Conservation (phyloP, 768 basidiomycete species). For the Leccinum arenicola region DNA sequence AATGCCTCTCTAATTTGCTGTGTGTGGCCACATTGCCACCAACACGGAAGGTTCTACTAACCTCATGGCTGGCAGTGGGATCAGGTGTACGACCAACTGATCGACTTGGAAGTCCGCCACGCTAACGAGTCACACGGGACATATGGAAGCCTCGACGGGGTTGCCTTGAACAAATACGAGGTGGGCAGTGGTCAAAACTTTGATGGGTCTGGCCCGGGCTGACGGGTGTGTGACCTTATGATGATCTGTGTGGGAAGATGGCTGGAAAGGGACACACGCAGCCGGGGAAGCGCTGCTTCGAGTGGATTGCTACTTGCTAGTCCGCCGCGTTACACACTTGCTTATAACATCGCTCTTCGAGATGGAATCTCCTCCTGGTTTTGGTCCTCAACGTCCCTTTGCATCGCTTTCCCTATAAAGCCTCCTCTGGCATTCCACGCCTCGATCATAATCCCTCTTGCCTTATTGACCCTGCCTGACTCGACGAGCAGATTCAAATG, state of each 20-base stretch:
- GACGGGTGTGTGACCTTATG: background rate
- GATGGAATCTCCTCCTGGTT: background rate
- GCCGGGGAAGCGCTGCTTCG: background rate
- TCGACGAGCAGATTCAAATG: constrained; percentile 4
- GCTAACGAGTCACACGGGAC: background rate
- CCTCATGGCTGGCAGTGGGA: background rate
- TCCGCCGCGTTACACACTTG: background rate
- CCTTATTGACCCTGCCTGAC: background rate
- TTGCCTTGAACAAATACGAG: background rate
- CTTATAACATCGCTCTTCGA: background rate
- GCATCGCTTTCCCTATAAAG: background rate
- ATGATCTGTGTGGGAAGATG: background rate
- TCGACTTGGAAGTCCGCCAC: background rate
- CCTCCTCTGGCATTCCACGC: background rate
- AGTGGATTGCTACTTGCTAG: background rate
- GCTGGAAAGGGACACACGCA: background rate
- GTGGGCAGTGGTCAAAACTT: background rate
- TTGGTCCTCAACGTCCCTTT: background rate
- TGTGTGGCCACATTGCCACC: background rate
- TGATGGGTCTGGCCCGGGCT: background rate
- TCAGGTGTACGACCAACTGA: background rate
- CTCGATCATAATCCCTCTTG: background rate
- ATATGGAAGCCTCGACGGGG: background rate
- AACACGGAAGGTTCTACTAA: background rate
- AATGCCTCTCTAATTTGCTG: background rate